These are phyloP conservation scores for Acer saccharum DNA, from an alignment of 345 rosid species.

Conservation along the genomic window DNA sequence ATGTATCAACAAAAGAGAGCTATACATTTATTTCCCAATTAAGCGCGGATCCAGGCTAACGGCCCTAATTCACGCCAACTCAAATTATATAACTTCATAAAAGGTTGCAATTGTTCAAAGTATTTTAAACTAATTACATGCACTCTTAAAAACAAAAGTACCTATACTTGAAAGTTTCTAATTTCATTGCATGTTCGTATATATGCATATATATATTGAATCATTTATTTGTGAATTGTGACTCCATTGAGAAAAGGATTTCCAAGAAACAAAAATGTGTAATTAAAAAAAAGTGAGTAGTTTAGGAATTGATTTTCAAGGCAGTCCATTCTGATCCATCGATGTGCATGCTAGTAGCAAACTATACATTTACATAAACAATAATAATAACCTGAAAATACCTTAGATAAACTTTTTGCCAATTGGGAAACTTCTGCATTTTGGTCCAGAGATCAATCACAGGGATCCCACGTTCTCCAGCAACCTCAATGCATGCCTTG, in stretches of 20 bases:
- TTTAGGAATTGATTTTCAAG: not conserved
- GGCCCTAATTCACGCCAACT: not conserved
- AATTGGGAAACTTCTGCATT: slow-evolving; percentile 68
- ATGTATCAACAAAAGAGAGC: not conserved
- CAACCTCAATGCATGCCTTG: slow-evolving; percentile 57
- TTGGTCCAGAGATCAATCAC: slow-evolving; percentile 74
- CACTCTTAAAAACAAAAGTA: no score
- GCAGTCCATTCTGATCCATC: not conserved
- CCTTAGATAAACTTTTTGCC: slow-evolving; percentile 67
- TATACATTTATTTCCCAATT: not conserved
- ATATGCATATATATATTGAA: no score
- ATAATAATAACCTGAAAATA: slow-evolving; percentile 15
- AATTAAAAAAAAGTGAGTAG: no score
- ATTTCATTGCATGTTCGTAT: no score
- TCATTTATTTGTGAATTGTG: no score
- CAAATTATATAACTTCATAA: not conserved
- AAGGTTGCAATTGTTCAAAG: not conserved
- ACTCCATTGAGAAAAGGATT: no score
- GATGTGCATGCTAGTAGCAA: not conserved
- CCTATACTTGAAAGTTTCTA: no score
- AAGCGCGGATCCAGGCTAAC: not conserved
- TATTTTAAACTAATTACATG: no score
- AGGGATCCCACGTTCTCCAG: slow-evolving; percentile 54
- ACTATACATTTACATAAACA: not conserved
- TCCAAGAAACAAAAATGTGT: no score